These are phyloP conservation scores for Fusarium tupiense DNA, from an alignment of 2,329 filamentous ascomycete genomes.

Conservation along the genomic window DNA sequence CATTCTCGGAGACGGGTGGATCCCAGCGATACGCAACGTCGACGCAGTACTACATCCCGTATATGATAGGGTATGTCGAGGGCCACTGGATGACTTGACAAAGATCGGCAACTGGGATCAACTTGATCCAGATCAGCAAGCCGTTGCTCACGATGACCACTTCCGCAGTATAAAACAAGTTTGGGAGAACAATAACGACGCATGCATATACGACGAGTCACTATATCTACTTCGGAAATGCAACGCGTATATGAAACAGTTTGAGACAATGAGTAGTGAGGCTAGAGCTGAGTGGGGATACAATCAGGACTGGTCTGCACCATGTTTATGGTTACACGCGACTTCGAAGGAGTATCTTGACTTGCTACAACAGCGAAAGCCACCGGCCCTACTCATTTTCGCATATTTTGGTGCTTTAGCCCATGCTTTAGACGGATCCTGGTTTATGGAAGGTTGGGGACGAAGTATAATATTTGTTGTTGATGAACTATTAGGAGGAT, in stretches of 20 bases:
- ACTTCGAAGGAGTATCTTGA: background rate
- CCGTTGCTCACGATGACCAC: background rate
- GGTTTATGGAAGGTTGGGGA: background rate
- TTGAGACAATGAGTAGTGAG: background rate
- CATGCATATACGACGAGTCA: background rate
- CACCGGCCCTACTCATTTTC: background rate
- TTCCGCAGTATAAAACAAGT: background rate
- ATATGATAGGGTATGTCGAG: background rate
- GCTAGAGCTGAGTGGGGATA: background rate
- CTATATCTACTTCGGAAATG: background rate
- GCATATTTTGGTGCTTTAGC: background rate
- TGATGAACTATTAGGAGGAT: background rate
- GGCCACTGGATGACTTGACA: background rate
- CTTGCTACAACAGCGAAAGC: background rate
- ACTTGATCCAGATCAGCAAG: background rate
- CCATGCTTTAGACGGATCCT: background rate
- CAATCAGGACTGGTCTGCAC: background rate
- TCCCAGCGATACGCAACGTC: background rate
- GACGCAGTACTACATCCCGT: background rate
- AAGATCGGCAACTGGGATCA: background rate
- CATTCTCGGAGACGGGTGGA: background rate
- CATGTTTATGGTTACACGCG: background rate
- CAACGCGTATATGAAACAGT: background rate
- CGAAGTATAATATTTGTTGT: background rate
- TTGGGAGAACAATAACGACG: background rate